These are phyloP conservation scores for Metschnikowia amazonensis DNA, from an alignment of 805 yeast genomes.

Conservation along the genomic window DNA sequence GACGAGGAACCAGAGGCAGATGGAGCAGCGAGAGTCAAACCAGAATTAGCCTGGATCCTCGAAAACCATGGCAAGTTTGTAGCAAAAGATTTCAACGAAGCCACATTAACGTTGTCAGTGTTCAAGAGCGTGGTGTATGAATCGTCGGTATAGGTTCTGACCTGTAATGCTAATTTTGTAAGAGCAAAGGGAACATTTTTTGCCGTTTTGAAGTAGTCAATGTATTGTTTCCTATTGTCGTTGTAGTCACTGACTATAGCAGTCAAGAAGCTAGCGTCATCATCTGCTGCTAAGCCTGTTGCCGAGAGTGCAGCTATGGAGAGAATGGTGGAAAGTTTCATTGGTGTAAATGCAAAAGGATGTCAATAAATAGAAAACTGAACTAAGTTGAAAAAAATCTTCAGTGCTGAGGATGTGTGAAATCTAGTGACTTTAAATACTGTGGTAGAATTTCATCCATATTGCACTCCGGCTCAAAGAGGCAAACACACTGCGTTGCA, in stretches of 20 bases:
- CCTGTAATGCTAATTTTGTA: conserved; percentile 28
- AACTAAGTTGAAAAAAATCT: not conserved
- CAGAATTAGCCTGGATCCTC: conserved; percentile 18
- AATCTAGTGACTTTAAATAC: not conserved
- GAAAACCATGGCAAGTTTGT: conserved; percentile 34
- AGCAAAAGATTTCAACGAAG: conserved; percentile 29
- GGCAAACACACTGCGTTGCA: not conserved
- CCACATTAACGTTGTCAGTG: conserved; percentile 18
- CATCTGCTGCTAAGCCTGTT: conserved; percentile 9
- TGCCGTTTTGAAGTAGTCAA: conserved; percentile 29
- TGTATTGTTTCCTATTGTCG: conserved; percentile 28
- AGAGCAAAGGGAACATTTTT: conserved; percentile 27
- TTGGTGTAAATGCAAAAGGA: conserved; percentile 5
- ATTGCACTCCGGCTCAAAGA: not conserved
- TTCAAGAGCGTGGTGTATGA: conserved; percentile 40
- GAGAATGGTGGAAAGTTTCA: conserved; percentile 19
- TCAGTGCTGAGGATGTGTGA: too few relatives aligned
- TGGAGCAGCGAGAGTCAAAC: conserved; percentile 6
- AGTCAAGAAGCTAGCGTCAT: conserved; percentile 27
- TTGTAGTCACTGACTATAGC: conserved; percentile 37
- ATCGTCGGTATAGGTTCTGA: conserved; percentile 41
- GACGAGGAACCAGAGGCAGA: conserved; percentile 3
- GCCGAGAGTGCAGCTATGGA: conserved; percentile 11
- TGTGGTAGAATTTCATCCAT: not conserved
- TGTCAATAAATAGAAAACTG: not conserved